Evolutionary conservation across 352 stramenopile genomes (phyloP).

Genomic region (Aphanomyces stellatus): DNA sequence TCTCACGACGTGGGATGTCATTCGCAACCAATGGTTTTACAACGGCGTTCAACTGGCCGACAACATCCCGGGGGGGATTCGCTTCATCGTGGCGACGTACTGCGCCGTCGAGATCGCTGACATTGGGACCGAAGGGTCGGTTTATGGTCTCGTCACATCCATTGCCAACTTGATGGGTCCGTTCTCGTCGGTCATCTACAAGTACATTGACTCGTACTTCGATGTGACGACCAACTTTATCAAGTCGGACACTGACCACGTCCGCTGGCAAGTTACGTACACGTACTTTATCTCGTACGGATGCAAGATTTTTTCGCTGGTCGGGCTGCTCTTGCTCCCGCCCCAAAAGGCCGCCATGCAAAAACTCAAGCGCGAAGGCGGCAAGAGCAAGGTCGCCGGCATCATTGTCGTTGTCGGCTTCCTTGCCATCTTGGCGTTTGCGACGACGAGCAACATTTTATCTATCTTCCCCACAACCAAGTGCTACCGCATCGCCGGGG

Average conservation of each 20-base stretch:
- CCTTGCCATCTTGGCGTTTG: too few relatives aligned
- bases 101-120: constrained; percentile 48
- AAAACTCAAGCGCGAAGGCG: too few relatives aligned
- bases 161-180: constrained; percentile 38
- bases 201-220: constrained; percentile 38
- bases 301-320: constrained; percentile 24
- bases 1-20: constrained; percentile 43
- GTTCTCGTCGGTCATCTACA: constrained; percentile 39
- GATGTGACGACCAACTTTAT: background rate
- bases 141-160: constrained; percentile 43
- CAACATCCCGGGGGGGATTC: constrained; percentile 36
- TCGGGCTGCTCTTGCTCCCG: constrained; percentile 32
- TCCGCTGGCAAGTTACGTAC: constrained; percentile 17
- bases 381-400: too few relatives aligned
- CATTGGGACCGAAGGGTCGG: constrained; percentile 39
- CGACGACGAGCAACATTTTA: too few relatives aligned
- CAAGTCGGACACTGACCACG: background rate
- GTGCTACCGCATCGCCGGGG: too few relatives aligned
- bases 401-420: too few relatives aligned
- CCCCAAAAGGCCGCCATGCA: too few relatives aligned
- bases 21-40: constrained; percentile 44
- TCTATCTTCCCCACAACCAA: too few relatives aligned
- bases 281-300: constrained; percentile 14
- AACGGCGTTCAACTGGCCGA: constrained; percentile 46
- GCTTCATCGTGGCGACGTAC: constrained; percentile 43